Base-by-base conservation (phyloP, 2,329 filamentous ascomycete genomes). In the Lachnellula arida region DNA sequence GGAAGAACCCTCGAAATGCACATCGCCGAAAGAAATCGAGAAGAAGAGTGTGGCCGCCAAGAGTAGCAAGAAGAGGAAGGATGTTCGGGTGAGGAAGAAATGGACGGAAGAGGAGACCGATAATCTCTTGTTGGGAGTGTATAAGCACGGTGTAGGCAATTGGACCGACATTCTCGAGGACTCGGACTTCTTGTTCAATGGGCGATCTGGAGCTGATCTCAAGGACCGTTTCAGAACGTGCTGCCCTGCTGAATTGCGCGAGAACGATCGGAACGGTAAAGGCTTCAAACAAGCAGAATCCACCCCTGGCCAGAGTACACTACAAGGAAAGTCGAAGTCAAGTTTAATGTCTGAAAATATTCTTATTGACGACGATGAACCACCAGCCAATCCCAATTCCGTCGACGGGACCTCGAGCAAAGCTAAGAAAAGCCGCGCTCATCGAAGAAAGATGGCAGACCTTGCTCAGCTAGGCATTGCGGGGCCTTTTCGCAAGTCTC, bases 201-300 rank as follows among this genome's bases (percentile, higher is more conserved):
- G 76, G 15, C 78, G 84, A 56, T 81, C 79, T 1, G 81, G 82
- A 4, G 81, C 81, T 8, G 84, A 87, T 64, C 68, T 87, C 50
- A 87, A 87, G 67, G 84, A 87, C 67, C 76, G 84, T 12, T 87
- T 86, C 65, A 77, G 84, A 49, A 87, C 84, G 3, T 86, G 83
- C 65, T 86, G 83, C 59, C 84, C 84, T 0, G 77, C 78, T 35
- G 84, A 86, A 67, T 74, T 86, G 39, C 77, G 80, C 48, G 72
- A 72, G 23, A 75, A 73, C 22, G 74, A 69, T 58, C 71, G 69
- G 51, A 68, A 67, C 53, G 46, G 46, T 49, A 61, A 54, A 22
- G 50, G 17, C 34, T 19, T 61, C 46, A 14, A 4, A 49, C 49
- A 28, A 46, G 60, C 22, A 35, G 53, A 51, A 49, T 57, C 35